phyloP scores from a whole-genome alignment of 179 eudicot species.

The Carnegiea gigantea region DNA sequence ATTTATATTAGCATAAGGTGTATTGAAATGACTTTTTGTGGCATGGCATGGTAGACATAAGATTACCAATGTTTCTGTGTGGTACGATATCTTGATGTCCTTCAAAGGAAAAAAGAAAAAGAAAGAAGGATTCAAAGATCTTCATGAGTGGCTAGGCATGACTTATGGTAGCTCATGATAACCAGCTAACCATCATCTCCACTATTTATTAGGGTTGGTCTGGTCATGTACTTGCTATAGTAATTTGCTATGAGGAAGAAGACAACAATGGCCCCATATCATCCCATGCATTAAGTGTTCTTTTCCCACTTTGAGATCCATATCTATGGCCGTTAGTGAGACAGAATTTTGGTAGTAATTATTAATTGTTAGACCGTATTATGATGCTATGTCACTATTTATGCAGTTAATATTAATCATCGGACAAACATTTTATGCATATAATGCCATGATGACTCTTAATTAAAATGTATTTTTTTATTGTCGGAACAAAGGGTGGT shows the following conservation, averaged over 20 bases:
- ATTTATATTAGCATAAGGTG: conserved; percentile 22
- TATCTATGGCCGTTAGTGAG: not conserved
- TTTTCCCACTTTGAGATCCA: not conserved
- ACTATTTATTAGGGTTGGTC: not conserved
- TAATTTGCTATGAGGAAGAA: not conserved
- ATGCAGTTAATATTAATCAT: too few relatives aligned
- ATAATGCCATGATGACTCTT: too few relatives aligned
- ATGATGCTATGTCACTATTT: too few relatives aligned
- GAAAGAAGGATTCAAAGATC: not conserved
- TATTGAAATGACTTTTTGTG: conserved; percentile 21
- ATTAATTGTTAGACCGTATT: not conserved
- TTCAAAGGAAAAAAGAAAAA: not conserved
- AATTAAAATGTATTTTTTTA: too few relatives aligned
- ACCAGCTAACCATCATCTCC: not conserved
- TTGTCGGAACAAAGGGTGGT: too few relatives aligned
- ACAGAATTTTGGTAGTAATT: not conserved
- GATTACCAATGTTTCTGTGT: conserved; percentile 27
- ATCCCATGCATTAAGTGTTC: not conserved
- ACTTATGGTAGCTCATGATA: not conserved
- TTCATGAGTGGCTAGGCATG: not conserved
- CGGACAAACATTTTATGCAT: too few relatives aligned
- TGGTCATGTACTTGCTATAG: not conserved
- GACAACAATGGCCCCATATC: not conserved
- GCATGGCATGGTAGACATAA: conserved; percentile 34
- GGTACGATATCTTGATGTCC: conserved; percentile 13